These are phyloP conservation scores for Botrytis sinoallii DNA, from an alignment of 2,329 filamentous ascomycete genomes.

Conservation along the genomic window DNA sequence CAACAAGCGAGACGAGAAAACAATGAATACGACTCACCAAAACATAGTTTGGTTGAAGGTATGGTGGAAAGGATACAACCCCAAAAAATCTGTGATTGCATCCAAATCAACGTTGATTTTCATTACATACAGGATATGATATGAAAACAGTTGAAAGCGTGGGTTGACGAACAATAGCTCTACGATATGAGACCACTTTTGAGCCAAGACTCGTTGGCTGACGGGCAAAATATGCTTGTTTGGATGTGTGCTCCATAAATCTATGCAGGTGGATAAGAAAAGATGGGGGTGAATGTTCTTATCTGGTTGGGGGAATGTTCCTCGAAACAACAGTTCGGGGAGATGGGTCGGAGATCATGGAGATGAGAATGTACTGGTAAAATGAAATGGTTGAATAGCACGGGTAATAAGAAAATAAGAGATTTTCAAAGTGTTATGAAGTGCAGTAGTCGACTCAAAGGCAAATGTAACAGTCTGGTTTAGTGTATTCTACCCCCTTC, in stretches of 20 bases:
- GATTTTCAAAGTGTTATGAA: neutral
- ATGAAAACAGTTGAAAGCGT: neutral
- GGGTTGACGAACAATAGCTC: neutral
- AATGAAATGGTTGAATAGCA: neutral
- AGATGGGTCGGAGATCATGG: too few species aligned
- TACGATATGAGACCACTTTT: conserved; percentile 2
- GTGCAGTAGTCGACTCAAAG: neutral
- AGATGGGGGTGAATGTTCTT: neutral
- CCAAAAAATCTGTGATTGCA: neutral
- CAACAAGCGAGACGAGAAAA: neutral
- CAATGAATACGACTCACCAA: neutral
- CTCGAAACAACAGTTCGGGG: neutral
- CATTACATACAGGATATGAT: conserved; percentile 1
- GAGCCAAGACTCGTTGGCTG: neutral
- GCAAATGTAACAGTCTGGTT: neutral
- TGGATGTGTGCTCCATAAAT: neutral
- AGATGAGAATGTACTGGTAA: too few species aligned
- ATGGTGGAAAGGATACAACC: too few species aligned
- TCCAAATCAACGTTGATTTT: neutral
- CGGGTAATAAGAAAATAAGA: neutral
- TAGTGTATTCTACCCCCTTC: neutral
- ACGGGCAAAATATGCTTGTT: conserved; percentile 3
- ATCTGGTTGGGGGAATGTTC: conserved; percentile 29
- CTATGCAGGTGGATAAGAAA: conserved; percentile 10
- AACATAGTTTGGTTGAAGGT: neutral